A percentile compares a stretch with the other conserved stretches of the same genome.
Evolutionary conservation across 352 stramenopile genomes (phyloP).

Genomic region (Pythium phragmitis): DNA sequence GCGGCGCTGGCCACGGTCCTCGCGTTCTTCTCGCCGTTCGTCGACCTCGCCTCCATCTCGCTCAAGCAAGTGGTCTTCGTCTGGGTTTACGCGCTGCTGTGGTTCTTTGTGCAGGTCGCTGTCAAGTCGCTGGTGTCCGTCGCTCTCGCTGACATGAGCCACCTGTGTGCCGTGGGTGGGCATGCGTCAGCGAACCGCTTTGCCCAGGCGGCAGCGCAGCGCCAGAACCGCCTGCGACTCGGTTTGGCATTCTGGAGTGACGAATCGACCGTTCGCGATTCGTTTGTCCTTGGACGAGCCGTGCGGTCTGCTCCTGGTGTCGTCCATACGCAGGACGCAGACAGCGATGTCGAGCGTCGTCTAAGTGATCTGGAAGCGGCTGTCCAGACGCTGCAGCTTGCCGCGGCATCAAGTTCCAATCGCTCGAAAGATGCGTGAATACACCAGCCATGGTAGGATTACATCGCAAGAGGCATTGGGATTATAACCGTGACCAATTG

Average conservation of each 20-base stretch:
- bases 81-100: conserved; percentile 89
- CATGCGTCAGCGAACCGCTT: not conserved
- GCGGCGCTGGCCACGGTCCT: conserved; percentile 46
- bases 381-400: not conserved
- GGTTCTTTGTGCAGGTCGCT: conserved; percentile 87
- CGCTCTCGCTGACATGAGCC: conserved; percentile 39
- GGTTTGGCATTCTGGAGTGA: conserved; percentile 57
- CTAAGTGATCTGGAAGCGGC: conserved; percentile 2
- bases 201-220: conserved; percentile 47
- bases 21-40: conserved; percentile 77
- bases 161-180: conserved; percentile 52
- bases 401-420: not conserved
- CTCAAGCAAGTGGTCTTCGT: conserved; percentile 72
- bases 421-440: not conserved
- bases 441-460: not conserved
- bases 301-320: conserved; percentile 26
- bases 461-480: not conserved
- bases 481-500: not conserved
- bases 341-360: not conserved
- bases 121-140: conserved; percentile 68
- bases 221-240: conserved; percentile 79
- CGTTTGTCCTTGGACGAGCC: conserved; percentile 71
- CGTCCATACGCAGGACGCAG: not conserved
- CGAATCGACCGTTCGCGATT: conserved; percentile 73
- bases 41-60: conserved; percentile 75